phyloP scores from a whole-genome alignment of 768 basidiomycete species.

The Clavaria fumosa region DNA sequence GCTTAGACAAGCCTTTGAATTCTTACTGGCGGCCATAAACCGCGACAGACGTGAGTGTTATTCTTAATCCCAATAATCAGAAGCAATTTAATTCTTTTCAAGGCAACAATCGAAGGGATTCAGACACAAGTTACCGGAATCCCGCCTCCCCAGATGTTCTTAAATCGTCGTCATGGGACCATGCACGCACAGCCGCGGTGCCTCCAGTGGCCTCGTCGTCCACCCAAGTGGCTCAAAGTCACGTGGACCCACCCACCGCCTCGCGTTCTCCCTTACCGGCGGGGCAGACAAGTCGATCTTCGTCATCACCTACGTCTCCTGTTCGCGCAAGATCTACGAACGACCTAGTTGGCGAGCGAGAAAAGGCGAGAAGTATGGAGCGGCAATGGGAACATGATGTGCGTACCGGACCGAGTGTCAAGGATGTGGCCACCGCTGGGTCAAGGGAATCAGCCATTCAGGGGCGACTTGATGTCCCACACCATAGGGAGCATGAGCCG shows the following conservation, averaged over 20 bases:
- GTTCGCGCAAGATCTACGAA: conserved; percentile 41
- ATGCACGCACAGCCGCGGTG: conserved; percentile 36
- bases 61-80: conserved; percentile 1
- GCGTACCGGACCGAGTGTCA: conserved; percentile 3
- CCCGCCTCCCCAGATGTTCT: conserved; percentile 57
- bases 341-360: conserved; percentile 28
- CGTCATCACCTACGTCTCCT: conserved; percentile 29
- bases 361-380: conserved; percentile 19
- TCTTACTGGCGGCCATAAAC: conserved; percentile 51
- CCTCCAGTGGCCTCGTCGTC: conserved; percentile 22
- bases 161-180: conserved; percentile 39
- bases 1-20: conserved; percentile 62
- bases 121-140: conserved; percentile 39
- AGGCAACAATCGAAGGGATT: conserved; percentile 11
- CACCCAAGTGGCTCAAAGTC: no score
- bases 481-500: conserved; percentile 34
- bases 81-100: no score
- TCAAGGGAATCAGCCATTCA: conserved; percentile 13
- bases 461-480: conserved; percentile 17
- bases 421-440: conserved; percentile 7
- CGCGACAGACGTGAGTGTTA: conserved; percentile 30
- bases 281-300: conserved; percentile 21
- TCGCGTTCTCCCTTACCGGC: conserved; percentile 19
- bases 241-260: conserved; percentile 19
- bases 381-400: conserved; percentile 12